Evolutionary conservation across 192 early-diverging fungal species (phyloP).

Genomic region (Coemansia sp.): DNA sequence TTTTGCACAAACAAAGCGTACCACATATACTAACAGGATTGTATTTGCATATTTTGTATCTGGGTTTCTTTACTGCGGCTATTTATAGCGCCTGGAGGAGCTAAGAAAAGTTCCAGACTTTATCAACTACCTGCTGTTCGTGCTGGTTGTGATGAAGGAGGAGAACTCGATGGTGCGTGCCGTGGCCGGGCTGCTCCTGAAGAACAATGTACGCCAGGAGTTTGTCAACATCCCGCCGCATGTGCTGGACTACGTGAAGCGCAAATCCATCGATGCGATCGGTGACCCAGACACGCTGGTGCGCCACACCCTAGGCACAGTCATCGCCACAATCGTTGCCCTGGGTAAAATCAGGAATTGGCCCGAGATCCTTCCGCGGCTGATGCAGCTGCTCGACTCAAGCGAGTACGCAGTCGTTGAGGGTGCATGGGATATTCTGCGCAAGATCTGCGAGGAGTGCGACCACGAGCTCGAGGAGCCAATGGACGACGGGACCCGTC

Average conservation of each 20-base stretch:
- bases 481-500: conserved; percentile 67
- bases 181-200: conserved; percentile 81
- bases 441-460: conserved; percentile 97
- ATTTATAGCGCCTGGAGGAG: conserved; percentile 67
- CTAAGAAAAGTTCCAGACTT: conserved; percentile 83
- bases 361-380: conserved; percentile 77
- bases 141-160: conserved; percentile 74
- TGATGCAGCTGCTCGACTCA: conserved; percentile 79
- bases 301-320: conserved; percentile 79
- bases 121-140: conserved; percentile 86
- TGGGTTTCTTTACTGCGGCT: too few relatives aligned
- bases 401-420: conserved; percentile 72
- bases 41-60: not conserved
- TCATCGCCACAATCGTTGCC: conserved; percentile 84
- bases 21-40: not conserved
- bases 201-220: conserved; percentile 71
- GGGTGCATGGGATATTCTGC: conserved; percentile 83
- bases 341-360: conserved; percentile 70
- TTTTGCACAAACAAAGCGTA: not conserved
- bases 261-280: conserved; percentile 59
- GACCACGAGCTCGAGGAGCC: conserved; percentile 74
- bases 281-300: conserved; percentile 72
- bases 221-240: conserved; percentile 55
- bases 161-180: conserved; percentile 68
- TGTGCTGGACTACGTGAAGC: conserved; percentile 71